A percentile compares a stretch with the other conserved stretches of the same genome.
These are phyloP conservation scores for Rutstroemia sp. DNA, from an alignment of 2,329 filamentous ascomycete species.

Conservation along the genomic window DNA sequence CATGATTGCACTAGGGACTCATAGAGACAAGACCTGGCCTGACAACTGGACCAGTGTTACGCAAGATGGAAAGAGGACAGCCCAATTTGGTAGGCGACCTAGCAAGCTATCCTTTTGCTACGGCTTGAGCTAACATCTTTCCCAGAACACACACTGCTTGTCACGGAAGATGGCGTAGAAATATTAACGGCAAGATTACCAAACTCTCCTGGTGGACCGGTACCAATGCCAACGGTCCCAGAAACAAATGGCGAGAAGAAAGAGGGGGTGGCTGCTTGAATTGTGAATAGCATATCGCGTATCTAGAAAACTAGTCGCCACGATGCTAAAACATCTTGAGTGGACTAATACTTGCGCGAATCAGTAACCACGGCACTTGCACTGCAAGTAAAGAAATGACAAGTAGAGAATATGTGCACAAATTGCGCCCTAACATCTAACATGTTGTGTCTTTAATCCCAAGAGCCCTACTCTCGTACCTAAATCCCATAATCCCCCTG, in stretches of 20 bases:
- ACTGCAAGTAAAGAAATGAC: neutral
- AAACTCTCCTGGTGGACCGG: conserved; percentile 66
- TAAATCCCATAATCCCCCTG: neutral
- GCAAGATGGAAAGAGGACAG: conserved; percentile 78
- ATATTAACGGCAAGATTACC: conserved; percentile 59
- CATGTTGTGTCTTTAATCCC: too few relatives aligned
- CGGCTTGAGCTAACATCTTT: conserved; percentile 13
- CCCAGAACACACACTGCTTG: conserved; percentile 71
- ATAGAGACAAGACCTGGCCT: conserved; percentile 92
- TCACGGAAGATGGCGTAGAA: conserved; percentile 77
- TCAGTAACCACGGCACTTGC: neutral
- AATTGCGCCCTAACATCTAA: too few relatives aligned
- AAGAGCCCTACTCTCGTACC: too few relatives aligned
- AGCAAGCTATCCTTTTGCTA: neutral
- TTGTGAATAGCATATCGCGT: neutral
- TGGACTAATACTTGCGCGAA: neutral
- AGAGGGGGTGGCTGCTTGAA: conserved; percentile 2
- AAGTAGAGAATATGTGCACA: neutral
- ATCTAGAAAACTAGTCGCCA: neutral
- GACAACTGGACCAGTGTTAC: conserved; percentile 98
- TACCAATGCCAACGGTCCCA: conserved; percentile 34
- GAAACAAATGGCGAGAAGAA: conserved; percentile 12
- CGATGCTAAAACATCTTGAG: neutral
- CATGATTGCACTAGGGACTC: conserved; percentile 90
- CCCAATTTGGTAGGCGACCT: conserved; percentile 71